Evolutionary conservation across 495 filamentous ascomycete species (phyloP).

Genomic region (Cercophora sp.): DNA sequence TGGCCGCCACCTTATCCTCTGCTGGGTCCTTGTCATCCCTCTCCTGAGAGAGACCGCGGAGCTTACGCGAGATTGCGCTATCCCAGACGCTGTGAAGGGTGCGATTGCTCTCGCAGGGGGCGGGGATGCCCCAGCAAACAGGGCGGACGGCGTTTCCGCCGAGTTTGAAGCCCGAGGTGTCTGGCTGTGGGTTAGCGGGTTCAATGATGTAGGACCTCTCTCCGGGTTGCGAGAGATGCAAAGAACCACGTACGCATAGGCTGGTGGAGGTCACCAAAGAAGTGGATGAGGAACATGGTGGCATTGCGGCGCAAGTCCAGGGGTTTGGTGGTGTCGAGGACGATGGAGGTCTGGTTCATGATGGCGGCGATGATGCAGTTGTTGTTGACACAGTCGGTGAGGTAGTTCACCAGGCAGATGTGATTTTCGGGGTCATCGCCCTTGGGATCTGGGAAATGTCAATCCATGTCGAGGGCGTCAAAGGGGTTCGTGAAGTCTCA

Average conservation of each 20-base stretch:
- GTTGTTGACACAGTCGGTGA: conserved; percentile 7
- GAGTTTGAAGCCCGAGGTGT: conserved; percentile 12
- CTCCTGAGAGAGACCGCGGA: conserved; percentile 2
- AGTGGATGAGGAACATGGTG: conserved; percentile 19
- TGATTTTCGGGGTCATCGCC: conserved; percentile 14
- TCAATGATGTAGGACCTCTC: no score
- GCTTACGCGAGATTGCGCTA: conserved; percentile 8
- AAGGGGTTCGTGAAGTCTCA: no score
- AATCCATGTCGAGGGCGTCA: no score
- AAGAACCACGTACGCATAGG: no score
- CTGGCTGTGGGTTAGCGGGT: no score
- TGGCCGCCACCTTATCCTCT: conserved; percentile 14
- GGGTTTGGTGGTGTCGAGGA: conserved; percentile 6
- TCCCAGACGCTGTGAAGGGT: conserved; percentile 17
- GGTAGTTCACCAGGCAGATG: conserved; percentile 12
- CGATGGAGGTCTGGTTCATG: conserved; percentile 18
- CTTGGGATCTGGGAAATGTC: conserved; percentile 20
- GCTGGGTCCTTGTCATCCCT: not conserved
- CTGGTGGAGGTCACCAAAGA: conserved; percentile 20
- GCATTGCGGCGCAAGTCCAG: conserved; percentile 6
- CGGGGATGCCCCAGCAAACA: conserved; percentile 8
- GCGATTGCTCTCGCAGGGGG: not conserved
- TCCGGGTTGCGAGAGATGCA: no score
- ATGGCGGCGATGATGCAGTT: conserved; percentile 19
- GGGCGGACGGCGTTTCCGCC: conserved; percentile 16